These are phyloP conservation scores for Cladorrhinum samala DNA, from an alignment of 495 filamentous ascomycete genomes.

Conservation along the genomic window DNA sequence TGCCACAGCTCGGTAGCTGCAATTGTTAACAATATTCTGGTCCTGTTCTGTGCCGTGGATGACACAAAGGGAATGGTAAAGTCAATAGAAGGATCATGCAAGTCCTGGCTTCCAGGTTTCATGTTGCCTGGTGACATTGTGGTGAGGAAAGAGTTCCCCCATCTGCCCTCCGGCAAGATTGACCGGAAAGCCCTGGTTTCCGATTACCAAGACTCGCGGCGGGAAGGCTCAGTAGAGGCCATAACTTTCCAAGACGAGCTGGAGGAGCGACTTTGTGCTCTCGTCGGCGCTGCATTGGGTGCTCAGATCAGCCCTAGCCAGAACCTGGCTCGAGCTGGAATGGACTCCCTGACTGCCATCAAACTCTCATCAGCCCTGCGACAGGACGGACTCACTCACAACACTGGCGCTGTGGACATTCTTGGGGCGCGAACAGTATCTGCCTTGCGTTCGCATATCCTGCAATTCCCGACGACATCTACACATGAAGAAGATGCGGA, in stretches of 20 bases:
- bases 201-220: conserved; percentile 41
- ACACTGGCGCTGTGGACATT: conserved; percentile 49
- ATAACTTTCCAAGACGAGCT: conserved; percentile 26
- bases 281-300: conserved; percentile 44
- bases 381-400: conserved; percentile 34
- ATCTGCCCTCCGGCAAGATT: conserved; percentile 71
- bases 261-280: conserved; percentile 43
- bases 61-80: conserved; percentile 15
- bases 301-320: conserved; percentile 30
- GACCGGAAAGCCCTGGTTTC: conserved; percentile 59
- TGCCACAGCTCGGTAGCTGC: conserved; percentile 52
- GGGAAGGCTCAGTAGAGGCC: not conserved
- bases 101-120: conserved; percentile 64
- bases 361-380: conserved; percentile 56
- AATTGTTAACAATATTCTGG: conserved; percentile 53
- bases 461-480: too few species aligned
- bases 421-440: conserved; percentile 45
- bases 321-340: conserved; percentile 47
- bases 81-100: conserved; percentile 52
- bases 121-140: conserved; percentile 73
- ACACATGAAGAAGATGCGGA: not conserved
- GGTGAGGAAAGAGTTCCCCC: conserved; percentile 54
- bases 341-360: conserved; percentile 72
- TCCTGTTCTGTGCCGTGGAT: conserved; percentile 60
- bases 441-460: not conserved